Base-by-base conservation (phyloP, 805 yeast species). In the Metschnikowia dekortorum region DNA sequence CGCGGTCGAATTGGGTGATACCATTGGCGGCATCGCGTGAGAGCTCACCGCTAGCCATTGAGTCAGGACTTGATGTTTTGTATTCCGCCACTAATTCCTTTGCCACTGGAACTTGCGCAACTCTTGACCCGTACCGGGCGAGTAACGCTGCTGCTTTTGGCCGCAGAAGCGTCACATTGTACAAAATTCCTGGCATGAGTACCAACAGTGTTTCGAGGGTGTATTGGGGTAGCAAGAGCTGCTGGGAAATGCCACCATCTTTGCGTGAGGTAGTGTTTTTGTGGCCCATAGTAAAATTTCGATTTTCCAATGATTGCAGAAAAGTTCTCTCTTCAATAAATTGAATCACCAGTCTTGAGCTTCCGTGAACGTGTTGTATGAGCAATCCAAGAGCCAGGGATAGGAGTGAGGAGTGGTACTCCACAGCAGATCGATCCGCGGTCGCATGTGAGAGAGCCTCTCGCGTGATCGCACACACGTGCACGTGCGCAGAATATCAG, bases 121-220 rank as follows among this genome's bases (percentile, higher is more conserved):
- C 59, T 42, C 64, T 64, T 8, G 64, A 56, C 43, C 69, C 61
- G 59, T 68, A 80, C 29, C 77, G 68, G 22, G 73, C 66, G 39
- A 82, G 63, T 16, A 82, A 62, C 3, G 74, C 68, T 9, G 76
- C 71, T 1, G 82, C 84, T 46, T 74, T 72, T 47, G 69, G 65
- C 47, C 75, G 68, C 14, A 75, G 63, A 47, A 82, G 76, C 1
- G 80, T 69, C n/a, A 83, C 79, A 49, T 80, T 76, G 64, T 83
- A 84, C 26, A 82, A 70, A 38, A 83, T 77, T 0, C 87, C 87
- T 1, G 89, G 88, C 8, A 83, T 58, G 31, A 82, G 71, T 11
- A 84, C 80, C 47, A 73, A 59, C 52, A 70, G 67, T 39, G 76
- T 70, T 54, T 74, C 78, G 22, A 74, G 56, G 44, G 64, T 67